Base-by-base conservation (phyloP, 257 asterid genomes). In the Solanum paucissectum region DNA sequence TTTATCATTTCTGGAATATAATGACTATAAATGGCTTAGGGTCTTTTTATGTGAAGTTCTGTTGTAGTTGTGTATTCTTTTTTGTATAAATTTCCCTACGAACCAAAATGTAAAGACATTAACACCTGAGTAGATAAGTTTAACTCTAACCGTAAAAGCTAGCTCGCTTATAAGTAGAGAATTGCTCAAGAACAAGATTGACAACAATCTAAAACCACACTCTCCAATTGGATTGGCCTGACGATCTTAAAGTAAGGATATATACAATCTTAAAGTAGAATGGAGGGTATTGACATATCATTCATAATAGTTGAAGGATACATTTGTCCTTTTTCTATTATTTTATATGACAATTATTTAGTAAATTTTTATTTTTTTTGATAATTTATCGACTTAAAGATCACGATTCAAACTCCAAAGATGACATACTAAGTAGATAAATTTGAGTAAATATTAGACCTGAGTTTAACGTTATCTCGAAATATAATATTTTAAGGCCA, bases 281-380 rank as follows among this genome's bases (percentile, higher is more conserved):
- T 0, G 8, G 0, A 52, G 9, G 23, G 0, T 16, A 6, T 52
- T 52, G 10, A 16, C 23, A 5, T 52, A 46, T 2, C 20, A 46
- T 46, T 46, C 18, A 11, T 9, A 9, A 42, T 11, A 42, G 5
- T 12, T 4, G 2, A 44, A 1, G 18, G 55, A 12, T 0, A 13
- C 16, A 49, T 49, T 13, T 49, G 0, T 0, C 58, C 58, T 13
- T 49, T 13, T 0, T 49, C 58, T 49, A 49, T 49, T 49, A 49
- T 49, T 52, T 52, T 16, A 16, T 52, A 52, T 52, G 0, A 52
- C 9, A 52, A 52, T 52, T 52, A 18, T 52, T 52, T 52, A 52
- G 3, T 58, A 14, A 5, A 1, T 49, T 10, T 46, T 14, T 13
- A 8, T 46, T 5, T 0, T 14, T 49, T 60, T 21, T 58, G 0